Evolutionary conservation across 2,329 filamentous ascomycete genomes (phyloP), one percentile per base, ranked within the genome.

Genomic region (Monilinia vaccinii-corymbosi): DNA sequence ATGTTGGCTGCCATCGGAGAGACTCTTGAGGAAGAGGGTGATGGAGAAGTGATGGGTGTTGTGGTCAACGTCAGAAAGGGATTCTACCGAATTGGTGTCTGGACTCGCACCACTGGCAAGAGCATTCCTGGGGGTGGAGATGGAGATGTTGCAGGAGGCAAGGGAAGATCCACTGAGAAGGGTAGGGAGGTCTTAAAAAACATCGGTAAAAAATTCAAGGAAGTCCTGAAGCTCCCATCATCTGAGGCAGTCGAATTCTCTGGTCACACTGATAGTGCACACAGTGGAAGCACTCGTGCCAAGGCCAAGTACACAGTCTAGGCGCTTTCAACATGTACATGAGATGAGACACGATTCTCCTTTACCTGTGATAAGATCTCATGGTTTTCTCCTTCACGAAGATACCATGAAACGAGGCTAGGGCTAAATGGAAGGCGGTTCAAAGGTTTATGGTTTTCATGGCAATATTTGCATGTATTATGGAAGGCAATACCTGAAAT

Each of bases 51-150:
- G 74, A 97, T 97, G 94, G 94, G 94, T 66, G 95, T 99, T 38
- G 94, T 99, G 31, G 92, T 97, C 79, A 99, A 99, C 76, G 93
- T 99, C 62, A 89, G 94, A 75, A 97, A 96, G 80, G 92, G 89
- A 56, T 97, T 99, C 79, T 99, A 91, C 83, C 89, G 94, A 79
- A 88, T 99, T 68, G 92, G 93, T 73, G 85, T 97, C 69, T 99
- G 95, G 94, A 99, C 94, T 65, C 88, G 91, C 71, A 96, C 92
- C 61, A 91, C 91, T 59, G 93, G 93, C 72, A 93, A 93, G 80
- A 83, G 82, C 71, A 86, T 92, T 62, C 86, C 87, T 1, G 85
- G 84, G 62, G 88, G 89, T 66, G 88, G 88, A 61, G 86, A 87
- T 62, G 85, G 83, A 45, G 86, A 88, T 66, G 80, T 86, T 55